These are phyloP conservation scores for Acorus gramineus DNA, from an alignment of 106 monocot species.

Conservation along the genomic window DNA sequence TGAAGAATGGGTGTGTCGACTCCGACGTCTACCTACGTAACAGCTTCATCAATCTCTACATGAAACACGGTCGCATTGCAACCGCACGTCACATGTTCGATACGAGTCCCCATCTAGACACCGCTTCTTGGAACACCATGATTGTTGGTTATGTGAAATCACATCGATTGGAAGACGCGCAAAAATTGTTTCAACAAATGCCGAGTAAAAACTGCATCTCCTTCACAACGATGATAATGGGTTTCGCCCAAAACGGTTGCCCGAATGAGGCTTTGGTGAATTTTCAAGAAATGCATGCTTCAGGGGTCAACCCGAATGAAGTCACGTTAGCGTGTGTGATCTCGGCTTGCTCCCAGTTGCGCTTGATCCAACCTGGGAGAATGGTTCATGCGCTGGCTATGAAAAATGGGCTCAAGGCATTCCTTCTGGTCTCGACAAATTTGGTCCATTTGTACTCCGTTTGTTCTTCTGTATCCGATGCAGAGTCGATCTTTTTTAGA, in stretches of 20 bases:
- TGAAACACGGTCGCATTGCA: neutral
- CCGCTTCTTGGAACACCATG: conserved; percentile 42
- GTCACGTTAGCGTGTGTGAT: conserved; percentile 47
- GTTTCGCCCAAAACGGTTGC: conserved; percentile 16
- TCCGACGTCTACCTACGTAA: conserved; percentile 43
- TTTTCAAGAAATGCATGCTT: conserved; percentile 38
- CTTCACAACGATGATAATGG: conserved; percentile 56
- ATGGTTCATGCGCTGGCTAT: conserved; percentile 30
- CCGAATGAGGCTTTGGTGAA: conserved; percentile 15
- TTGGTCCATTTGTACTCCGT: conserved; percentile 46
- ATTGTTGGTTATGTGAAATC: conserved; percentile 18
- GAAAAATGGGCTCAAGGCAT: conserved; percentile 24
- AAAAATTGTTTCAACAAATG: conserved; percentile 29
- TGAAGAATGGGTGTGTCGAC: conserved; percentile 24
- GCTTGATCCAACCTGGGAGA: conserved; percentile 3
- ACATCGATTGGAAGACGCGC: conserved; percentile 14
- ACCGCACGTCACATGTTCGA: conserved; percentile 9
- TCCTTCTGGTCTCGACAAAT: conserved; percentile 61
- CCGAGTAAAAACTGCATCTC: conserved; percentile 36
- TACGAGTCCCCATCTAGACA: conserved; percentile 18
- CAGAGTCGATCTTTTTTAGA: conserved; percentile 27
- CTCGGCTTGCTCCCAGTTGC: conserved; percentile 22
- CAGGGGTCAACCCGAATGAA: conserved; percentile 33
- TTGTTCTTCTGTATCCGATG: conserved; percentile 11
- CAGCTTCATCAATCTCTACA: conserved; percentile 35